Evolutionary conservation across 495 filamentous ascomycete genomes (phyloP).

Genomic region (Saxispiralis lemnorum): DNA sequence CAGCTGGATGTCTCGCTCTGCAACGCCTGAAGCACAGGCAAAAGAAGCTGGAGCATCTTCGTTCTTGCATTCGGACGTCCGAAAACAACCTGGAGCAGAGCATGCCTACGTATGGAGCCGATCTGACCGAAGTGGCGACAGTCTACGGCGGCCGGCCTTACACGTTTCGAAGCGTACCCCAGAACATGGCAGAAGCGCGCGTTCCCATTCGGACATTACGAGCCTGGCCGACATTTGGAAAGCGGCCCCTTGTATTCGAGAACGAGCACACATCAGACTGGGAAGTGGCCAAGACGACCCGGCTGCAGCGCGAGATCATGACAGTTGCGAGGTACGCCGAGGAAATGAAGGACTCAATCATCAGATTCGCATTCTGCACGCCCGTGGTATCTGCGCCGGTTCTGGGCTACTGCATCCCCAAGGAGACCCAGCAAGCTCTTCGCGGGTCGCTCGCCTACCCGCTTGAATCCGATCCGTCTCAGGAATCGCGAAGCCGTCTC

Average conservation of each 20-base stretch:
- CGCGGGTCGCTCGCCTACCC: slow-evolving; percentile 8
- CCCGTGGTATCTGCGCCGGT: slow-evolving; percentile 12
- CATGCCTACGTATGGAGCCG: slow-evolving; percentile 10
- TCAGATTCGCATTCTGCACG: slow-evolving; percentile 12
- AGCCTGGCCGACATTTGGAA: slow-evolving; percentile 8
- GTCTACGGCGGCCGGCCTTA: slow-evolving; percentile 3
- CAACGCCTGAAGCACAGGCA: not conserved
- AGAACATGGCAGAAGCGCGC: not conserved
- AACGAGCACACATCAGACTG: slow-evolving; percentile 8
- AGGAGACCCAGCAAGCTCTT: slow-evolving; percentile 18
- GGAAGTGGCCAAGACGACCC: not conserved
- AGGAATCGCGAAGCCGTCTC: slow-evolving; percentile 79
- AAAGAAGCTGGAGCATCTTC: slow-evolving; percentile 8
- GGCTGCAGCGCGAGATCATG: slow-evolving; percentile 5
- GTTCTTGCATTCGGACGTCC: slow-evolving; percentile 7
- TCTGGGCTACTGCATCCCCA: slow-evolving; percentile 5
- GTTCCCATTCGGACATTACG: not conserved
- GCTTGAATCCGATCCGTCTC: slow-evolving; percentile 54
- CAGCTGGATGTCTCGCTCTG: slow-evolving; percentile 3
- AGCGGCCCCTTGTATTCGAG: slow-evolving; percentile 3
- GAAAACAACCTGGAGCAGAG: not conserved
- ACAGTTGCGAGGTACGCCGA: slow-evolving; percentile 5
- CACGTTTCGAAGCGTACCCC: not conserved
- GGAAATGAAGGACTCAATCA: slow-evolving; percentile 6
- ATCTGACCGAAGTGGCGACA: slow-evolving; percentile 9